Percentiles rank a stretch among this genome's conserved stretches.
Conservation (phyloP, 1,139 yeast species). For the Saccharomyces hybrid region DNA sequence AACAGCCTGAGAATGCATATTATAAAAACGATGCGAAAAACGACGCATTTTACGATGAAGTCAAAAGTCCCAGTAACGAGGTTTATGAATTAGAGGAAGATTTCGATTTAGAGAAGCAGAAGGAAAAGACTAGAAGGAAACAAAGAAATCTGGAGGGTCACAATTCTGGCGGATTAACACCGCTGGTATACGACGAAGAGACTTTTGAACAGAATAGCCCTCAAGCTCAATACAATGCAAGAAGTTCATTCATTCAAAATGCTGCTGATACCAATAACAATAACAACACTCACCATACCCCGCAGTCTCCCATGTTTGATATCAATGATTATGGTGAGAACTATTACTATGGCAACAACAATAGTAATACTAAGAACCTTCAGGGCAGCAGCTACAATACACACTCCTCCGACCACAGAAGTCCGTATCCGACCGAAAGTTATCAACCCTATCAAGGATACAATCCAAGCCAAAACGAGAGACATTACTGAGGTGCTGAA, state of each 20-base stretch:
- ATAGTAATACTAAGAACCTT: neutral
- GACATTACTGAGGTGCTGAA: neutral
- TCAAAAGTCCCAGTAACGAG: slow-evolving; percentile 16
- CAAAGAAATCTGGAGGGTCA: neutral
- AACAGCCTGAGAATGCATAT: slow-evolving; percentile 24
- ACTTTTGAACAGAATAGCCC: slow-evolving; percentile 6
- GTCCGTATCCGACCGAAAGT: slow-evolving; percentile 12
- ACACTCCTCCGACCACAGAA: slow-evolving; percentile 1
- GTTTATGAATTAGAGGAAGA: slow-evolving; percentile 28
- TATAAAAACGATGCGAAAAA: slow-evolving; percentile 7
- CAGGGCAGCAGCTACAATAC: neutral
- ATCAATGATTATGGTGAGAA: neutral
- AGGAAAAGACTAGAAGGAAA: slow-evolving; percentile 11
- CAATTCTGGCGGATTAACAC: slow-evolving; percentile 1
- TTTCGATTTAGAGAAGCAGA: slow-evolving; percentile 30
- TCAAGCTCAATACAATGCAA: neutral
- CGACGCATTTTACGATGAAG: slow-evolving; percentile 17
- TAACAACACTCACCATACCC: neutral
- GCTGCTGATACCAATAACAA: neutral
- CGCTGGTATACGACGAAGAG: slow-evolving; percentile 2
- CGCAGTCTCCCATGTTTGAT: neutral
- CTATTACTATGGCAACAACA: neutral
- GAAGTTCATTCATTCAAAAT: slow-evolving; percentile 8
- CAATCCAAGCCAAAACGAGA: slow-evolving; percentile 8
- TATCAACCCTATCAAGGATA: slow-evolving; percentile 8